phyloP scores from a whole-genome alignment of 2,329 filamentous ascomycete genomes.

The Penicillium sp. region DNA sequence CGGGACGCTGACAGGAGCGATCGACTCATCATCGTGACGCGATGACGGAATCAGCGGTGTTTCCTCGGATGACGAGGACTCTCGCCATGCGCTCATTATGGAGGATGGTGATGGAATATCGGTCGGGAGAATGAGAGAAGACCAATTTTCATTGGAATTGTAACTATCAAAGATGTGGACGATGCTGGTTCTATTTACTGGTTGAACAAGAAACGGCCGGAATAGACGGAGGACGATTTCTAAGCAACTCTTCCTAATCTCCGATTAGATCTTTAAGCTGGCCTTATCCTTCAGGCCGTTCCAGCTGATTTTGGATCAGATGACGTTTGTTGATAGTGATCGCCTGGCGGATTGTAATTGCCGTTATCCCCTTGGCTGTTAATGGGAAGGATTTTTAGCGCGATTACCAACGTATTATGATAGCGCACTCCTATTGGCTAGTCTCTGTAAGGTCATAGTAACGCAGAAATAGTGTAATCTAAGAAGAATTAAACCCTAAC shows the following conservation, averaged over 20 bases:
- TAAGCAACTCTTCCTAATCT: constrained; percentile 10
- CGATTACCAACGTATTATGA: no score
- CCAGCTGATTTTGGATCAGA: no score
- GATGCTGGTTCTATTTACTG: not conserved
- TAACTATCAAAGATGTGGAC: not conserved
- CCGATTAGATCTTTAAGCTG: not conserved
- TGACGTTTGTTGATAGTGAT: no score
- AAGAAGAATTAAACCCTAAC: no score
- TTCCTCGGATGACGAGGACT: constrained; percentile 14
- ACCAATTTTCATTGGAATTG: not conserved
- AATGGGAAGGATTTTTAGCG: no score
- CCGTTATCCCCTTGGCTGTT: no score
- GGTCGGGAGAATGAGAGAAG: not conserved
- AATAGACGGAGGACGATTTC: constrained; percentile 18
- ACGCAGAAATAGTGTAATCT: no score
- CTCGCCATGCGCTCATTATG: constrained; percentile 13
- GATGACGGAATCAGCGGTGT: constrained; percentile 16
- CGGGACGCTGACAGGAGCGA: constrained; percentile 2
- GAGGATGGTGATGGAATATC: not conserved
- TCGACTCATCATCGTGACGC: constrained; percentile 4
- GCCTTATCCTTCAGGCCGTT: no score
- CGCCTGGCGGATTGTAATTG: no score
- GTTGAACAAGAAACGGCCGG: not conserved
- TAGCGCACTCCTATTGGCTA: no score
- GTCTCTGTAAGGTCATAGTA: no score